Percentiles rank a stretch among this genome's conserved stretches.
Conservation (phyloP, 78 protist genomes). For the Chrysochromulina tobinii region DNA sequence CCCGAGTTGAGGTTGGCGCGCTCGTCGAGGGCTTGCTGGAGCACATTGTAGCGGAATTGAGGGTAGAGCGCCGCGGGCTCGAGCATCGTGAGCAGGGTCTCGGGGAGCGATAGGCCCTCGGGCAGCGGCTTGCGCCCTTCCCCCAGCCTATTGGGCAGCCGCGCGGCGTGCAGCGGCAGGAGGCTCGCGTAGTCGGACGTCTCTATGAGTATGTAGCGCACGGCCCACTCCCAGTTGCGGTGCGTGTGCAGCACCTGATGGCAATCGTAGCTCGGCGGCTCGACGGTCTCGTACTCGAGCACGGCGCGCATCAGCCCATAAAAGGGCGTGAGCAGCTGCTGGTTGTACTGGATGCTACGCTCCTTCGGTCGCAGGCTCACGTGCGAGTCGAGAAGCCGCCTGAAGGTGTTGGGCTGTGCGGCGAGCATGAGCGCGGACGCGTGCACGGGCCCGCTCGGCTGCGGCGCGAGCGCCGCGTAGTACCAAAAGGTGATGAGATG, state of each 20-base stretch:
- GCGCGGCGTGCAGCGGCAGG: neutral
- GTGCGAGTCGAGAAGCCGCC: too few species aligned
- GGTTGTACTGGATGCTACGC: neutral
- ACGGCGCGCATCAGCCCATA: neutral
- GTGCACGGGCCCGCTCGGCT: too few species aligned
- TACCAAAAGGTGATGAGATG: neutral
- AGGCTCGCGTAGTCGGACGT: neutral
- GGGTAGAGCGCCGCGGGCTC: too few species aligned
- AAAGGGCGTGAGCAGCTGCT: neutral
- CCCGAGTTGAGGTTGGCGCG: neutral
- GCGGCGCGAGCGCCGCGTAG: neutral
- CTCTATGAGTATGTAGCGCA: neutral
- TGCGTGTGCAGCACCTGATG: neutral
- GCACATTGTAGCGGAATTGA: neutral
- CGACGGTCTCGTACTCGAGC: neutral
- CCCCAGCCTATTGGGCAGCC: too few species aligned
- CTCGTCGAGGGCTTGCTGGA: neutral
- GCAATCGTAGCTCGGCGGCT: neutral
- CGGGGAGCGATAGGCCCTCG: neutral
- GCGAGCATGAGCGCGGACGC: too few species aligned
- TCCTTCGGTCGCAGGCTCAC: neutral
- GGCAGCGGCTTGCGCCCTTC: neutral
- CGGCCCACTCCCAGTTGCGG: conserved; percentile 25
- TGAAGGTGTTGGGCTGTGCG: too few species aligned
- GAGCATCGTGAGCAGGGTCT: neutral